These are phyloP conservation scores for Backusella liffmaniae DNA, from an alignment of 192 early-diverging fungal genomes.

Conservation along the genomic window DNA sequence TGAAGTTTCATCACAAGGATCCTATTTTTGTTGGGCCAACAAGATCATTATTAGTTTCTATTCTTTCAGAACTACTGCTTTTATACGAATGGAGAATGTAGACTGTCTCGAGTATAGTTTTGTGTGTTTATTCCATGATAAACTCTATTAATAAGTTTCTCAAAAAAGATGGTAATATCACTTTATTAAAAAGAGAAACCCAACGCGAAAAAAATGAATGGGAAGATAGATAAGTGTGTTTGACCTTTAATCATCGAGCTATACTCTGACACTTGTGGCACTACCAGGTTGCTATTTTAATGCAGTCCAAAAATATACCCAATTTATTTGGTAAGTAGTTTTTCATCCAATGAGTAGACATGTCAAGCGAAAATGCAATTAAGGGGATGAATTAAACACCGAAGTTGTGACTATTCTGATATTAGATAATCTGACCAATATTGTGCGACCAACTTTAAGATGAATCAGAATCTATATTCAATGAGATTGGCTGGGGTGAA, in stretches of 20 bases:
- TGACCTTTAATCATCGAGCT: too few species aligned
- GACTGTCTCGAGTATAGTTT: neutral
- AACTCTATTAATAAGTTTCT: too few species aligned
- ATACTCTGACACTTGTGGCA: too few species aligned
- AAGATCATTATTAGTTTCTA: neutral
- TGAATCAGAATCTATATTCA: neutral
- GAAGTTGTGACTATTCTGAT: neutral
- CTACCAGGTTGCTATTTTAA: too few species aligned
- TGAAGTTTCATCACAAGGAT: neutral
- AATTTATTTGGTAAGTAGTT: neutral
- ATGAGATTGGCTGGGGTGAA: slow-evolving; percentile 4
- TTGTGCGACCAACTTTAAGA: neutral
- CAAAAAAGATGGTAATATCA: neutral
- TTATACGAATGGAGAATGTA: neutral
- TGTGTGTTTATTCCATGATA: neutral
- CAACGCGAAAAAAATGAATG: too few species aligned
- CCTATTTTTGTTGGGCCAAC: neutral
- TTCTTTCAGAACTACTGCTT: neutral
- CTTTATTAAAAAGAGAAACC: too few species aligned
- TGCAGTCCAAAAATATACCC: too few species aligned
- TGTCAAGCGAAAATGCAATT: neutral
- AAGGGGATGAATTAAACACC: neutral
- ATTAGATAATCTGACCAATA: neutral
- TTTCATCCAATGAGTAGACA: neutral
- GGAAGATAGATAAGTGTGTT: too few species aligned